These are phyloP conservation scores for Setomelanomma holmii DNA, from an alignment of 2,329 filamentous ascomycete genomes.

Conservation along the genomic window DNA sequence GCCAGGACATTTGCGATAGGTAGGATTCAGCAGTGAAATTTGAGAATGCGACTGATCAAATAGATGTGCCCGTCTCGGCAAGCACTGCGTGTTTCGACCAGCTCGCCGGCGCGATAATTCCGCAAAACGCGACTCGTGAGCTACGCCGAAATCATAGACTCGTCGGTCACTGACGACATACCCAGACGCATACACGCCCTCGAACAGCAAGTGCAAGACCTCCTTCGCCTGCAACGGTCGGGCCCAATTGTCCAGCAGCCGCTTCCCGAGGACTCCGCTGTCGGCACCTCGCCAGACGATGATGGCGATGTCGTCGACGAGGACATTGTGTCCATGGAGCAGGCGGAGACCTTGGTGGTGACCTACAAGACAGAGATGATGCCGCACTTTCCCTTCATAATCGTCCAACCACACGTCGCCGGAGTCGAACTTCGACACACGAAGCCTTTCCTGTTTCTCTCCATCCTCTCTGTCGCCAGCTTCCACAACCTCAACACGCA, in stretches of 20 bases:
- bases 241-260: constrained; percentile 28
- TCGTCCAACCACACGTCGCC: constrained; percentile 33
- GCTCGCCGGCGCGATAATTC: constrained; percentile 46
- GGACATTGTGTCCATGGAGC: constrained; percentile 34
- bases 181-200: constrained; percentile 46
- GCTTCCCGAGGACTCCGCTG: constrained; percentile 22
- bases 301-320: constrained; percentile 39
- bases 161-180: constrained; percentile 1
- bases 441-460: constrained; percentile 40
- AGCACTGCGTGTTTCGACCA: constrained; percentile 47
- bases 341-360: constrained; percentile 35
- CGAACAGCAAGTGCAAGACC: constrained; percentile 43
- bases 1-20: constrained; percentile 38
- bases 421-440: constrained; percentile 34
- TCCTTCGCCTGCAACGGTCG: constrained; percentile 29
- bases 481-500: constrained; percentile 45
- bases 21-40: no score
- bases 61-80: constrained; percentile 41
- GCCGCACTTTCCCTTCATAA: constrained; percentile 49
- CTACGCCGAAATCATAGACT: neutral
- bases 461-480: constrained; percentile 35
- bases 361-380: constrained; percentile 46
- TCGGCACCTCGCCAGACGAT: constrained; percentile 12
- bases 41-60: no score
- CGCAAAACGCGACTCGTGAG: constrained; percentile 44